phyloP scores from a whole-genome alignment of 257 asterid species.

The Ilex asprella region DNA sequence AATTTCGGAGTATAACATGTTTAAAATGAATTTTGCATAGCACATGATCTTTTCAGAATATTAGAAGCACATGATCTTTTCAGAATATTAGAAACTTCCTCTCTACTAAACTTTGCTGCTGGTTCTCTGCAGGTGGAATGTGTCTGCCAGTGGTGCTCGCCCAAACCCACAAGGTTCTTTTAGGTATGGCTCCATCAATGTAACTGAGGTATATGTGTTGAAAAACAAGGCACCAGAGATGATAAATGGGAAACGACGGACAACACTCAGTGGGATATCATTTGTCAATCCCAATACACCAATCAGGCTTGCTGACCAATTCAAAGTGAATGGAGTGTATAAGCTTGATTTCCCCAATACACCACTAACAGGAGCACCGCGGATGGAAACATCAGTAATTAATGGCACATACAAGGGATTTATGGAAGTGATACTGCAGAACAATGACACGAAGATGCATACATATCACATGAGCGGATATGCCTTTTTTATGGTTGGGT shows the following conservation, averaged over 20 bases:
- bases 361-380: constrained; percentile 72
- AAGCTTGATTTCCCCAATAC: constrained; percentile 78
- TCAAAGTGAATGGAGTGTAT: constrained; percentile 67
- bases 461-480: constrained; percentile 90
- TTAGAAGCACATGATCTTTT: too few species aligned
- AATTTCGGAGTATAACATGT: too few species aligned
- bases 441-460: constrained; percentile 84
- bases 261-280: constrained; percentile 78
- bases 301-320: constrained; percentile 79
- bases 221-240: constrained; percentile 2
- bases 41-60: too few species aligned
- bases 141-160: constrained; percentile 89
- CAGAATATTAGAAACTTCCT: too few species aligned
- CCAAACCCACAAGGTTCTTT: constrained; percentile 5
- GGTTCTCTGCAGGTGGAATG: constrained; percentile 65
- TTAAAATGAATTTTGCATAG: too few species aligned
- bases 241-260: constrained; percentile 20
- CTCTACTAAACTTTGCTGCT: background rate
- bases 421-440: constrained; percentile 86
- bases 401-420: constrained; percentile 91
- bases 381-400: constrained; percentile 67
- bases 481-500: constrained; percentile 93
- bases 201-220: background rate
- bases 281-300: constrained; percentile 80
- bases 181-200: constrained; percentile 1